These are phyloP conservation scores for Suillus clintonianus DNA, from an alignment of 768 basidiomycete genomes.

Conservation along the genomic window DNA sequence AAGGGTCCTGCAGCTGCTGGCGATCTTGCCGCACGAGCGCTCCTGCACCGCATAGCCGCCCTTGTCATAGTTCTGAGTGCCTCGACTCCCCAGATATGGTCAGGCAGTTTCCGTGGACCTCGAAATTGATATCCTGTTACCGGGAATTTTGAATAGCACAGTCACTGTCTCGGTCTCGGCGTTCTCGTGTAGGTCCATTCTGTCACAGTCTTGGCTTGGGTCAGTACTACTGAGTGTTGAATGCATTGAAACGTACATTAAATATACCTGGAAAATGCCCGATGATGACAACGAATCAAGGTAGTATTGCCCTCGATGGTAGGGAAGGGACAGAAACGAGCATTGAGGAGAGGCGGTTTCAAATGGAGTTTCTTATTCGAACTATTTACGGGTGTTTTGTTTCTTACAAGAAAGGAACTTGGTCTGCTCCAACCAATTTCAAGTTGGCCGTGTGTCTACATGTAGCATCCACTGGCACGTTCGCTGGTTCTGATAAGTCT, in stretches of 20 bases:
- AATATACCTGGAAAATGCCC: neutral
- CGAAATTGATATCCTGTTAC: constrained; percentile 55
- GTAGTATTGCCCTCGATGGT: constrained; percentile 14
- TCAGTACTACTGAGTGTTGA: neutral
- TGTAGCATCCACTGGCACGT: too few relatives aligned
- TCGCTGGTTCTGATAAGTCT: too few relatives aligned
- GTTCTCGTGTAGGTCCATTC: constrained; percentile 60
- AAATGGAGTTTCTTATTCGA: neutral
- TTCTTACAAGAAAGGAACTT: neutral
- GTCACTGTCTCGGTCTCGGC: constrained; percentile 47
- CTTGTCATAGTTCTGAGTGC: constrained; percentile 35
- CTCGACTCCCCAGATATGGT: constrained; percentile 52
- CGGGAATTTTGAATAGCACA: constrained; percentile 60
- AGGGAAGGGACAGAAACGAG: constrained; percentile 22
- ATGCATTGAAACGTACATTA: neutral
- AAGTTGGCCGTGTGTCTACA: too few relatives aligned
- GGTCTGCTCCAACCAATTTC: too few relatives aligned
- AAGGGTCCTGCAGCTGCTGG: constrained; percentile 46
- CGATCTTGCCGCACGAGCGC: constrained; percentile 49
- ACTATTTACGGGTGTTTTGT: neutral
- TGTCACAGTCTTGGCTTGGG: constrained; percentile 15
- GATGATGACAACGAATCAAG: neutral
- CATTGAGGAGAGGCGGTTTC: constrained; percentile 8
- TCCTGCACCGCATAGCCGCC: constrained; percentile 41
- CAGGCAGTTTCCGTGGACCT: constrained; percentile 50